Percentiles rank a stretch among this genome's conserved stretches.
Evolutionary conservation across 495 filamentous ascomycete genomes (phyloP).

Genomic region (Eremomyces bilateralis): DNA sequence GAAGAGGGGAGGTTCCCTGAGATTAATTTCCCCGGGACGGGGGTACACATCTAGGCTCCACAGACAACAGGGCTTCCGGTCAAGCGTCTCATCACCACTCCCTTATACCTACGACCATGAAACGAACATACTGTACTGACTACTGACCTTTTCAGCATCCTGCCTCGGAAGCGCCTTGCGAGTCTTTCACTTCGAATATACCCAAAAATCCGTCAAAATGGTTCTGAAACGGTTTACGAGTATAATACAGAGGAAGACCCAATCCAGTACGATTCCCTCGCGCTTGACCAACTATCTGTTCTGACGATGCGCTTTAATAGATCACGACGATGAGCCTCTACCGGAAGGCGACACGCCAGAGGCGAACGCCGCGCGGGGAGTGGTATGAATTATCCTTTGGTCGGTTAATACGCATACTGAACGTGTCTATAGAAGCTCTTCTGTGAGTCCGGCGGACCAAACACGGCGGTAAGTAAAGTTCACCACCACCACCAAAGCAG

Average conservation of each 20-base stretch:
- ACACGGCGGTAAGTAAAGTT: conserved; percentile 32
- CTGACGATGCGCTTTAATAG: background rate
- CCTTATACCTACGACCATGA: no score
- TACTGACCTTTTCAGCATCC: no score
- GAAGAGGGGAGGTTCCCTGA: no score
- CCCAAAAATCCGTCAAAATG: background rate
- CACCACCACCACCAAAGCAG: background rate
- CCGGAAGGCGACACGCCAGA: conserved; percentile 23
- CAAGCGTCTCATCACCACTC: no score
- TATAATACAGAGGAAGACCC: background rate
- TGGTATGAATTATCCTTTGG: conserved; percentile 20
- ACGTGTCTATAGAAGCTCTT: conserved; percentile 32
- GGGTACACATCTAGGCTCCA: no score
- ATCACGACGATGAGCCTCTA: background rate
- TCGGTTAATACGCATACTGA: conserved; percentile 19
- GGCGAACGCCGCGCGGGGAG: conserved; percentile 31
- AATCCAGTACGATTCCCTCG: background rate
- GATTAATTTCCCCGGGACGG: no score
- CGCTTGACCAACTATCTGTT: background rate
- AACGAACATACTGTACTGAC: no score
- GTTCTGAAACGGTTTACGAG: background rate
- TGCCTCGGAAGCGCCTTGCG: no score
- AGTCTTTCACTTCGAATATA: no score
- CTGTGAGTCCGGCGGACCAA: conserved; percentile 53
- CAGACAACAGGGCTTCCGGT: no score